phyloP scores from a whole-genome alignment of 169 alveolate species.

The Theileria sp. region DNA sequence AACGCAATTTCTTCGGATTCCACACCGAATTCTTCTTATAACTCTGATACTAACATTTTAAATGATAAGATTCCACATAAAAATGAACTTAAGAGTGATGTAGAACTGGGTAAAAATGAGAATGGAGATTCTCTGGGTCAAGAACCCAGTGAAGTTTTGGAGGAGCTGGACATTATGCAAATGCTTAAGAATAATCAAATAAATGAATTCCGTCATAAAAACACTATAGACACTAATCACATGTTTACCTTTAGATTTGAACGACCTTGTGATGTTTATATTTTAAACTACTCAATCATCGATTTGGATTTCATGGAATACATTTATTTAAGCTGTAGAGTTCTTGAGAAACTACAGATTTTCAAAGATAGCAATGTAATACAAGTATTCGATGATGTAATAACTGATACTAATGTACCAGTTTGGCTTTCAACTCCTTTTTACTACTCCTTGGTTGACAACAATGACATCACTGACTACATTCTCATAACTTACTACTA shows the following conservation, averaged over 20 bases:
- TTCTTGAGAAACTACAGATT: conserved; percentile 2
- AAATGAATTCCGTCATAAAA: conserved; percentile 45
- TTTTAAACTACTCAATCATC: conserved; percentile 47
- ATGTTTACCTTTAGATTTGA: conserved; percentile 52
- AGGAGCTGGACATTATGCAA: not conserved
- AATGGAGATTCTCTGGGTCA: conserved; percentile 3
- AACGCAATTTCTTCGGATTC: conserved; percentile 1
- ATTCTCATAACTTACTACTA: conserved; percentile 34
- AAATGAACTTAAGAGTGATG: not conserved
- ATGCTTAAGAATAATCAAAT: conserved; percentile 36
- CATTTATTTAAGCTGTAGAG: conserved; percentile 26
- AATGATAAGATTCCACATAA: not conserved
- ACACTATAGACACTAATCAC: not conserved
- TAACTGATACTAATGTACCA: conserved; percentile 28
- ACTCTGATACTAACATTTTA: not conserved
- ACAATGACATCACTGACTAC: conserved; percentile 41
- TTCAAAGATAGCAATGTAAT: conserved; percentile 19
- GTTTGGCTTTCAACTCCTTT: conserved; percentile 47
- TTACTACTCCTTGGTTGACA: conserved; percentile 40
- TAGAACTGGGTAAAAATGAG: not conserved
- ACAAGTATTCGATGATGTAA: not conserved
- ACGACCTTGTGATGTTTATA: conserved; percentile 57
- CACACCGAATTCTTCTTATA: not conserved
- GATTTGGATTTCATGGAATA: conserved; percentile 39
- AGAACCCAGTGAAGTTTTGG: conserved; percentile 36